Percentiles rank a stretch among this genome's conserved stretches.
phyloP scores from a whole-genome alignment of 176 grass and related monocot genomes.

The Paspalum notatum region DNA sequence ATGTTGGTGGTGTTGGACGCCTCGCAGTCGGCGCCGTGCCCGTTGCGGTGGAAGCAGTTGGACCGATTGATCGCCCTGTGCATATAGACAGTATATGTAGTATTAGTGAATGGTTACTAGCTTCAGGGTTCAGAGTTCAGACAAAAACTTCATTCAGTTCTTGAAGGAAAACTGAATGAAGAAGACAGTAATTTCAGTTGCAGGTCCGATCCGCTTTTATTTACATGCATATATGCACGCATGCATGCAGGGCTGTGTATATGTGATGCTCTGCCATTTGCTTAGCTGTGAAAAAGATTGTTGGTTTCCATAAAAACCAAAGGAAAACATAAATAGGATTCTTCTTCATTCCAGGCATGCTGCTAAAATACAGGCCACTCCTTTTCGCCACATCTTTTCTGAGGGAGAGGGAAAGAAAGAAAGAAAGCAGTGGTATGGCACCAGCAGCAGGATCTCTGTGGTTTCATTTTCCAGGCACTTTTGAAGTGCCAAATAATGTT shows the following conservation, averaged over 20 bases:
- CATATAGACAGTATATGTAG: too few species aligned
- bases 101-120: not conserved
- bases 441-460: slow-evolving; percentile 4
- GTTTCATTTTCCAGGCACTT: slow-evolving; percentile 7
- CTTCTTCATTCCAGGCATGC: not conserved
- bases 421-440: not conserved
- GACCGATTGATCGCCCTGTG: slow-evolving; percentile 73
- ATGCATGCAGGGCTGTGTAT: too few species aligned
- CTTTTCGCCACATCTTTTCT: slow-evolving; percentile 28
- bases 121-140: not conserved
- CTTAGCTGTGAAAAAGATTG: not conserved
- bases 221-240: too few species aligned
- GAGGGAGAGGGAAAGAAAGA: not conserved
- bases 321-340: not conserved
- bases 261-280: too few species aligned
- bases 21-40: slow-evolving; percentile 48
- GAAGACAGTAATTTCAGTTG: not conserved
- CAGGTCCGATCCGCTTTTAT: too few species aligned
- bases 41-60: slow-evolving; percentile 74
- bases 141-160: not conserved
- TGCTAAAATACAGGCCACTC: slow-evolving; percentile 38
- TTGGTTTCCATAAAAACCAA: not conserved
- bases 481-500: slow-evolving; percentile 29
- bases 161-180: not conserved
- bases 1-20: slow-evolving; percentile 58